These are phyloP conservation scores for Sequoia sempervirens DNA, from an alignment of 75 land plant species.

Conservation along the genomic window DNA sequence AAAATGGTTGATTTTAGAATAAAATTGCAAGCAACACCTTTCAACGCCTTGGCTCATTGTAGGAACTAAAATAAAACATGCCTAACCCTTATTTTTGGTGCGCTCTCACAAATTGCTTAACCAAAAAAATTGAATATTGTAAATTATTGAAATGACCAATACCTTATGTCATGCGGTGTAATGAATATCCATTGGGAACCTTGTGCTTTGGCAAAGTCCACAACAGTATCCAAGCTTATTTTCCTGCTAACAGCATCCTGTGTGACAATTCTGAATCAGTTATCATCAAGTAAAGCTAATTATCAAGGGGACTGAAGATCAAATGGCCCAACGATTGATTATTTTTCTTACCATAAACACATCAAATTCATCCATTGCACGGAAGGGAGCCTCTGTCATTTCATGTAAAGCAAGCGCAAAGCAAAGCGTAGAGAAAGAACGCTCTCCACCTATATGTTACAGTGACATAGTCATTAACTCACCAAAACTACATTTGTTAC, in stretches of 20 bases:
- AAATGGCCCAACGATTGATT: neutral
- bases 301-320: neutral
- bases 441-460: slow-evolving; percentile 73
- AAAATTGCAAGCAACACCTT: neutral
- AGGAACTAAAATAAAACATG: neutral
- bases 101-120: neutral
- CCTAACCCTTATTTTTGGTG: neutral
- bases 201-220: slow-evolving; percentile 82
- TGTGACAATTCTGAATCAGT: neutral
- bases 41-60: neutral
- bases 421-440: slow-evolving; percentile 91
- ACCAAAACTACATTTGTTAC: neutral
- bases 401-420: slow-evolving; percentile 94
- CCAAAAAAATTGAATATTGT: neutral
- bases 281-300: neutral
- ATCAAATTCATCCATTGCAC: slow-evolving; percentile 99
- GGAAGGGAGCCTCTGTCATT: slow-evolving; percentile 98
- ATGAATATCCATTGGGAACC: slow-evolving; percentile 99
- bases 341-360: slow-evolving; percentile 81
- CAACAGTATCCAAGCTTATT: slow-evolving; percentile 84
- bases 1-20: neutral
- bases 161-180: slow-evolving; percentile 98
- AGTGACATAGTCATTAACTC: neutral
- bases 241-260: slow-evolving; percentile 97
- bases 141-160: neutral